A percentile compares a stretch with the other conserved stretches of the same genome.
Evolutionary conservation across 306 rosid genomes (phyloP).

Genomic region (apple (Malus domestica)): DNA sequence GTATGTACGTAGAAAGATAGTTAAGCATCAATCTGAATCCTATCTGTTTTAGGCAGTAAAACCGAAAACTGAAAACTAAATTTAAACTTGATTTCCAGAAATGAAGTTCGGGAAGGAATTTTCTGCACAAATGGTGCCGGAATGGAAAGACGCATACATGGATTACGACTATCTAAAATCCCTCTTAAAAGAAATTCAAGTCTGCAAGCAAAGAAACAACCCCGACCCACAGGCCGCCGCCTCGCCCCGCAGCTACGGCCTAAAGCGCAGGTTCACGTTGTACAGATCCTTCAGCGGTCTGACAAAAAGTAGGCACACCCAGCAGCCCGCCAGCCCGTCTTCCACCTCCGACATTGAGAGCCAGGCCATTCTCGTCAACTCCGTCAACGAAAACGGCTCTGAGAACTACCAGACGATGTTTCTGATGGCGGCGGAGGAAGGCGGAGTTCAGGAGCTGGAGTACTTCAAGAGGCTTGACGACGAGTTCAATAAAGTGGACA

Average conservation of each 20-base stretch:
- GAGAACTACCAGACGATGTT: conserved; percentile 43
- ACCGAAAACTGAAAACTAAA: too few relatives aligned
- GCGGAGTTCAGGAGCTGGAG: conserved; percentile 49
- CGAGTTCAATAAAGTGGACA: conserved; percentile 58
- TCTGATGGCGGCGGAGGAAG: conserved; percentile 47
- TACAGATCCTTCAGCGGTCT: conserved; percentile 75
- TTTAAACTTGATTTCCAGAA: too few relatives aligned
- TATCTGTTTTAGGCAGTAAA: too few relatives aligned
- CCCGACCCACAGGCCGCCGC: conserved; percentile 12
- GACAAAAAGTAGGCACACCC: conserved; percentile 19
- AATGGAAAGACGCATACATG: conserved; percentile 78
- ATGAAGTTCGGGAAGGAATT: conserved; percentile 79
- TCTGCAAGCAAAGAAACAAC: conserved; percentile 10
- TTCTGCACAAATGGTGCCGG: conserved; percentile 60
- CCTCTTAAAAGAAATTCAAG: conserved; percentile 39
- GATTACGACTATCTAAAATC: conserved; percentile 40
- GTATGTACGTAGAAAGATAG: background rate
- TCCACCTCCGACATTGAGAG: conserved; percentile 33
- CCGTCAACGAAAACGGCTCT: conserved; percentile 20
- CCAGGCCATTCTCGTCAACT: conserved; percentile 48
- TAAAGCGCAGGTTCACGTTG: conserved; percentile 41
- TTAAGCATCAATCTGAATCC: background rate
- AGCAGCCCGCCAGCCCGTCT: conserved; percentile 7
- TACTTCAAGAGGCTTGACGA: conserved; percentile 47
- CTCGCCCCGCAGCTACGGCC: conserved; percentile 2